Evolutionary conservation across 495 filamentous ascomycete genomes (phyloP).

Genomic region (Penicillium bovifimosum): DNA sequence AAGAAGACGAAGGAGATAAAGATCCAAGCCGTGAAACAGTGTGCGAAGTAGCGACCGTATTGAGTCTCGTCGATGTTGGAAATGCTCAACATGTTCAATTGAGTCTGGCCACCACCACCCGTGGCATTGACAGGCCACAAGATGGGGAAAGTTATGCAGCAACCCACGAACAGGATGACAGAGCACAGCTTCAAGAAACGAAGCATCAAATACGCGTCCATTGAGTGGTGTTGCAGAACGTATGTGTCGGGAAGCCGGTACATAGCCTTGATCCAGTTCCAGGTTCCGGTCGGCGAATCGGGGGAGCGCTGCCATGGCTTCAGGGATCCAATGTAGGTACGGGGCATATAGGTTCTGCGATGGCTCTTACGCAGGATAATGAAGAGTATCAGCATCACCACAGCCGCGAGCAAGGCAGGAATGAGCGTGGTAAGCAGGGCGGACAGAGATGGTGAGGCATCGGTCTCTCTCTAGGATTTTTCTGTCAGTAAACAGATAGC

Average conservation of each 20-base stretch:
- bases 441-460: conserved; percentile 43
- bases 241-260: conserved; percentile 76
- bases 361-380: conserved; percentile 67
- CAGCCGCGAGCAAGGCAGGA: conserved; percentile 41
- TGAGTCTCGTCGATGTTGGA: conserved; percentile 54
- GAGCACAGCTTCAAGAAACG: conserved; percentile 74
- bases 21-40: conserved; percentile 64
- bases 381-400: conserved; percentile 69
- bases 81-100: conserved; percentile 77
- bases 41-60: conserved; percentile 69
- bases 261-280: conserved; percentile 73
- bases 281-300: conserved; percentile 58
- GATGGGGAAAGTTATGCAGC: conserved; percentile 75
- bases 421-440: conserved; percentile 65
- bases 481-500: conserved; percentile 4
- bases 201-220: conserved; percentile 84
- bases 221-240: conserved; percentile 80
- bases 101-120: conserved; percentile 49
- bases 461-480: conserved; percentile 12
- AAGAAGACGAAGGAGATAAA: conserved; percentile 85
- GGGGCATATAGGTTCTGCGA: conserved; percentile 76
- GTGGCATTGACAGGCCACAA: conserved; percentile 84
- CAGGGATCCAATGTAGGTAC: conserved; percentile 77
- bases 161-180: conserved; percentile 72
- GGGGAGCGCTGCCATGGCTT: conserved; percentile 63